Conservation (phyloP, 2,329 filamentous ascomycete species). For the Bipolaris bicolor region DNA sequence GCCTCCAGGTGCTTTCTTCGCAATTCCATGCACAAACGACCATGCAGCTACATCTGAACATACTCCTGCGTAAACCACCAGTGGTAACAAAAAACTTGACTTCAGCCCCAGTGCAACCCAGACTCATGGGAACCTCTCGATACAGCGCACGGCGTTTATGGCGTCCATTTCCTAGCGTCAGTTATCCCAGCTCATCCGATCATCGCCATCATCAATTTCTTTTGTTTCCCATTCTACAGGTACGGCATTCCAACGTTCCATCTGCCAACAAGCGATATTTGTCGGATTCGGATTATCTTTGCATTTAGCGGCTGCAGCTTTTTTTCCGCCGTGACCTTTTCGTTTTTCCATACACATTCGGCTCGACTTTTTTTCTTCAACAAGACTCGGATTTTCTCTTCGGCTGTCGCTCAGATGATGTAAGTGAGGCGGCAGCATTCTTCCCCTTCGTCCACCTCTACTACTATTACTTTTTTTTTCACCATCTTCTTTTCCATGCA, state of each 20-base stretch:
- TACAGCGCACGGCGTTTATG: conserved; percentile 13
- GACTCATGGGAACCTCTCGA: conserved; percentile 5
- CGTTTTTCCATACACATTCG: not conserved
- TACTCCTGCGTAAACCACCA: not conserved
- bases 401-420: not conserved
- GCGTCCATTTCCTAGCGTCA: conserved; percentile 9
- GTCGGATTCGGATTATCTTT: not conserved
- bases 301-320: conserved; percentile 5
- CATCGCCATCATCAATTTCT: not conserved
- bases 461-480: not conserved
- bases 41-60: not conserved
- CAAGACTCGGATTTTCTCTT: not conserved
- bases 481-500: not conserved
- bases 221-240: conserved; percentile 5
- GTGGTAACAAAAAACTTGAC: not conserved
- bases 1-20: conserved; percentile 7
- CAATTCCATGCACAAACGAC: conserved; percentile 9
- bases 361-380: not conserved
- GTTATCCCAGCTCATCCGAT: not conserved
- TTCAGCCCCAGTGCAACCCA: conserved; percentile 1
- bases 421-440: not conserved
- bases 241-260: conserved; percentile 3
- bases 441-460: not conserved
- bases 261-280: not conserved
- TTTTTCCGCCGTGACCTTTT: not conserved